phyloP scores from a whole-genome alignment of 1,284 basidiomycete species.

The Rhodotorula sp. region DNA sequence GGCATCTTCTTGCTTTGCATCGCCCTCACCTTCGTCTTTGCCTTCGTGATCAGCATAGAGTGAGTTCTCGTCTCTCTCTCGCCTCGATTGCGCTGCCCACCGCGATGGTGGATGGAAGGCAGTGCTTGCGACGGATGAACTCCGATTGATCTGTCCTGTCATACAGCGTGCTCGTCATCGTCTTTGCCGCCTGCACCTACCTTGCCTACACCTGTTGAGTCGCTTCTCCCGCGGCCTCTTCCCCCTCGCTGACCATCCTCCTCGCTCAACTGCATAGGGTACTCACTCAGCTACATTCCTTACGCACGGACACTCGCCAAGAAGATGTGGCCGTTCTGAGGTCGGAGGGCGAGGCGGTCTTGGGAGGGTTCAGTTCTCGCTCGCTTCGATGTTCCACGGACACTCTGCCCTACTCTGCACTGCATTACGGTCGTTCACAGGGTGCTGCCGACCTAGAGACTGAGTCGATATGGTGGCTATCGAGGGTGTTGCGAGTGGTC shows the following conservation, averaged over 20 bases:
- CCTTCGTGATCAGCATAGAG: constrained; percentile 36
- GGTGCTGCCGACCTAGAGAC: too few relatives aligned
- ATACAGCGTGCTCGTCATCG: constrained; percentile 35
- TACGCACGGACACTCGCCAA: constrained; percentile 61
- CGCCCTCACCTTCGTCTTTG: constrained; percentile 36
- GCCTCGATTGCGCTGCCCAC: not conserved
- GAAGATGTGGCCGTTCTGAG: constrained; percentile 26
- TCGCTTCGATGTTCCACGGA: too few relatives aligned
- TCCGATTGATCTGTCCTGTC: not conserved
- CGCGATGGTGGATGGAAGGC: not conserved
- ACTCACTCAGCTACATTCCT: constrained; percentile 65
- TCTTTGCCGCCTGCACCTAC: constrained; percentile 48
- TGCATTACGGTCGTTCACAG: too few relatives aligned
- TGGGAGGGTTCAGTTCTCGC: not conserved
- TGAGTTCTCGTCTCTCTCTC: not conserved
- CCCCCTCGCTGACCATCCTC: constrained; percentile 45
- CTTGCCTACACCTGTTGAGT: constrained; percentile 48
- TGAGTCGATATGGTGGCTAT: too few relatives aligned
- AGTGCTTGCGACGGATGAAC: not conserved
- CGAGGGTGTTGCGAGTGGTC: not conserved
- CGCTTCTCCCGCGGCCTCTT: not conserved
- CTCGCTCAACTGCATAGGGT: constrained; percentile 11
- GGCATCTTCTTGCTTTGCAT: constrained; percentile 37
- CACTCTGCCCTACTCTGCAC: not conserved
- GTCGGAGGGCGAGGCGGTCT: not conserved